These are phyloP conservation scores for Ophiostoma ulmi DNA, from an alignment of 2,329 filamentous ascomycete species.

Conservation along the genomic window DNA sequence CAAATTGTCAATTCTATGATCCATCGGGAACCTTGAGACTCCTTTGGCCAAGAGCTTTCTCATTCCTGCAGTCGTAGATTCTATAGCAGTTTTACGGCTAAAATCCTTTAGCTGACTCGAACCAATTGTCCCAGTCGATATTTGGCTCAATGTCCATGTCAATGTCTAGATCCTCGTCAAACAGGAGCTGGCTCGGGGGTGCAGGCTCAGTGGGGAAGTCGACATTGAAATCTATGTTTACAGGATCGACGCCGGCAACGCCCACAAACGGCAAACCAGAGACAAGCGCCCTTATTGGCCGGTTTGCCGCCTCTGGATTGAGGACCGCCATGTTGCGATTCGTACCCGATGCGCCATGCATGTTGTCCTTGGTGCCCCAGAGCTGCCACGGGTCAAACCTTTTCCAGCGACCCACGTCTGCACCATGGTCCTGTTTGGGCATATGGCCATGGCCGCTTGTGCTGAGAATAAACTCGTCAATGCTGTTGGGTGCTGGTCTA, in stretches of 20 bases:
- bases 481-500: slow-evolving; percentile 18
- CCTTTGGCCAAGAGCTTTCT: too few relatives aligned
- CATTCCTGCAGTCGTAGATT: too few relatives aligned
- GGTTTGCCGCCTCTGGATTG: neutral
- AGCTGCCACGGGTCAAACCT: slow-evolving; percentile 19
- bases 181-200: neutral
- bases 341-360: neutral
- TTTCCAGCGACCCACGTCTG: neutral
- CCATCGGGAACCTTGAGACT: too few relatives aligned
- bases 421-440: neutral
- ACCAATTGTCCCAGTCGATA: slow-evolving; percentile 26
- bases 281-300: neutral
- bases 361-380: slow-evolving; percentile 9
- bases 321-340: neutral
- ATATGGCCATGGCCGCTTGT: neutral
- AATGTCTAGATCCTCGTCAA: slow-evolving; percentile 18
- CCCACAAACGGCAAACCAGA: neutral
- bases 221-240: neutral
- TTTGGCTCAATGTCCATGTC: slow-evolving; percentile 20
- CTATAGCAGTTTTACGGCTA: neutral
- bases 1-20: too few relatives aligned
- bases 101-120: slow-evolving; percentile 19
- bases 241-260: neutral
- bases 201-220: neutral
- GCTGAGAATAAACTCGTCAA: slow-evolving; percentile 18